These are phyloP conservation scores for Aspergillus asperescens DNA, from an alignment of 495 filamentous ascomycete genomes.

Conservation along the genomic window DNA sequence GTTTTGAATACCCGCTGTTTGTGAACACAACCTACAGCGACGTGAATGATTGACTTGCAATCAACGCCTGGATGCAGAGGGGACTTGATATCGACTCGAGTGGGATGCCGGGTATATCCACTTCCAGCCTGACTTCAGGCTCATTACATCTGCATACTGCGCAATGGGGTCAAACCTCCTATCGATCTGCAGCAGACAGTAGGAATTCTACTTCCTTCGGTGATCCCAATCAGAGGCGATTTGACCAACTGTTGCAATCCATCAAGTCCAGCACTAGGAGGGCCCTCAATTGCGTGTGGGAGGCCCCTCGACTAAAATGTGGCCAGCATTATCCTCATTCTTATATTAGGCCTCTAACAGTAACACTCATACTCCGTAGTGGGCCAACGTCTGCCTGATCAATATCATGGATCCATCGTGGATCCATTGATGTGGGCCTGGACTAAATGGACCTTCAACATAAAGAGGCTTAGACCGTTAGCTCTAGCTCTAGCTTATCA, in stretches of 20 bases:
- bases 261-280: too few species aligned
- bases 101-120: slow-evolving; percentile 47
- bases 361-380: too few species aligned
- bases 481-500: slow-evolving; percentile 16
- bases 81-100: slow-evolving; percentile 48
- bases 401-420: neutral
- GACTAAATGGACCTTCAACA: neutral
- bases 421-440: neutral
- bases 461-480: too few species aligned
- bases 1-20: slow-evolving; percentile 60
- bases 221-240: too few species aligned
- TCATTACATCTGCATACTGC: slow-evolving; percentile 24
- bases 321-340: too few species aligned
- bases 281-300: too few species aligned
- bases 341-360: too few species aligned
- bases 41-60: slow-evolving; percentile 48
- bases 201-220: slow-evolving; percentile 26
- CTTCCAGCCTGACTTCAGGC: slow-evolving; percentile 40
- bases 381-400: too few species aligned
- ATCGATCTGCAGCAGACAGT: slow-evolving; percentile 17
- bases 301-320: too few species aligned
- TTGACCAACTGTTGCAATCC: too few species aligned
- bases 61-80: slow-evolving; percentile 54
- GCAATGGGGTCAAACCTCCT: slow-evolving; percentile 29
- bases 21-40: slow-evolving; percentile 51